phyloP scores from a whole-genome alignment of 495 filamentous ascomycete species.

The Aspergillus avenaceus region DNA sequence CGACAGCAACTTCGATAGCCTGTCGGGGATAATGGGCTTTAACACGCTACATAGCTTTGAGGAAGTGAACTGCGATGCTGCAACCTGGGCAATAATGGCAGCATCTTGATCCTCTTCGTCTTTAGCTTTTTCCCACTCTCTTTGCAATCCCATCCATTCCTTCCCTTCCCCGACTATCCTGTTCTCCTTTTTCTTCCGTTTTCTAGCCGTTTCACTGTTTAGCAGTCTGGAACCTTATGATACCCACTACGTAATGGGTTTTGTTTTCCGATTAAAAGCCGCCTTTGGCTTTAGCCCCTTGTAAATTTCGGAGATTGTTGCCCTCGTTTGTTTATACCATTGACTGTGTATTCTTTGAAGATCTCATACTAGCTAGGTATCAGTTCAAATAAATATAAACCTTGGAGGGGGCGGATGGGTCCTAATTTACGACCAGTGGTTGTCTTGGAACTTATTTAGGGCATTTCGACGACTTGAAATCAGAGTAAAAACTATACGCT shows the following conservation, averaged over 20 bases:
- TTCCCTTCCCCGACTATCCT: slow-evolving; percentile 6
- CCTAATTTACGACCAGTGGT: not conserved
- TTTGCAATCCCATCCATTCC: no score
- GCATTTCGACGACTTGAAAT: not conserved
- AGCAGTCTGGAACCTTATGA: not conserved
- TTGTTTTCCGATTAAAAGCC: not conserved
- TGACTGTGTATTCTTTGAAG: not conserved
- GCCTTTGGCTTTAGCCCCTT: not conserved
- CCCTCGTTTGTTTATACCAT: not conserved
- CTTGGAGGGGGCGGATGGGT: not conserved
- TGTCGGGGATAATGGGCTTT: slow-evolving; percentile 69
- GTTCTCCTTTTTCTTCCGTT: not conserved
- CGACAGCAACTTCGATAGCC: slow-evolving; percentile 65
- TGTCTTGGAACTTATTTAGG: not conserved
- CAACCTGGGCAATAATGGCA: slow-evolving; percentile 60
- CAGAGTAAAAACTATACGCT: no score
- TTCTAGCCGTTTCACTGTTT: not conserved
- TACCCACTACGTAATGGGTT: slow-evolving; percentile 1
- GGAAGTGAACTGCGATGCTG: slow-evolving; percentile 72
- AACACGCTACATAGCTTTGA: slow-evolving; percentile 72
- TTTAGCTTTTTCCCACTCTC: slow-evolving; percentile 4
- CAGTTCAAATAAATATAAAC: not conserved
- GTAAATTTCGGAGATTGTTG: not conserved
- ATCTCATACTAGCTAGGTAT: not conserved
- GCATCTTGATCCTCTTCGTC: slow-evolving; percentile 14